These are phyloP conservation scores for Hypoxylon lienhwacheense DNA, from an alignment of 495 filamentous ascomycete genomes.

Conservation along the genomic window DNA sequence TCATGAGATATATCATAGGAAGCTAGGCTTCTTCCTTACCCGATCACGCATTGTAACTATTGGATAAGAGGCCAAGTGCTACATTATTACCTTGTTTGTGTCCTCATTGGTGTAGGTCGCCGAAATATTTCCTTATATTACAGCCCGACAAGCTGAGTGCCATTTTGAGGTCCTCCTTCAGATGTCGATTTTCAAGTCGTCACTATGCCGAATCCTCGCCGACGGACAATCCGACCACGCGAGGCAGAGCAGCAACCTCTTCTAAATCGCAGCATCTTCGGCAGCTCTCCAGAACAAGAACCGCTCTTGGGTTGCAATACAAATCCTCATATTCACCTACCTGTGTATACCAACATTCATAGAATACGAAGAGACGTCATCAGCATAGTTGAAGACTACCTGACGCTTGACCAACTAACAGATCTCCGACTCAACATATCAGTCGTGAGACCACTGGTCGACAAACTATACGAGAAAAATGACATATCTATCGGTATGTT, in stretches of 20 bases:
- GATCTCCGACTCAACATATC: constrained; percentile 71
- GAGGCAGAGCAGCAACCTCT: constrained; percentile 37
- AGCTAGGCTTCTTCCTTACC: not conserved
- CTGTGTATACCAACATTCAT: constrained; percentile 58
- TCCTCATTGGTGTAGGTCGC: constrained; percentile 1
- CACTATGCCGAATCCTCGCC: constrained; percentile 23
- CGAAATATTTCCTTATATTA: constrained; percentile 1
- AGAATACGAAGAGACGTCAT: constrained; percentile 55
- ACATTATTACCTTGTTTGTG: not conserved
- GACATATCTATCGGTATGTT: constrained; percentile 65
- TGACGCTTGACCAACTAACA: constrained; percentile 65
- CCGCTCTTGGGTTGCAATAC: constrained; percentile 32
- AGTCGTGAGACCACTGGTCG: constrained; percentile 68
- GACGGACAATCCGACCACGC: constrained; percentile 19
- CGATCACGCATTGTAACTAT: not conserved
- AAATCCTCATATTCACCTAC: constrained; percentile 47
- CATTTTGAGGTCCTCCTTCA: not conserved
- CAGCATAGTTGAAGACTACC: constrained; percentile 55
- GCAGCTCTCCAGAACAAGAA: constrained; percentile 25
- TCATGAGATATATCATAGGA: constrained; percentile 5
- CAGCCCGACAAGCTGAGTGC: constrained; percentile 4
- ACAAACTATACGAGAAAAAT: constrained; percentile 66
- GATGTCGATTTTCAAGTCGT: not conserved
- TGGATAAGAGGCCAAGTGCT: not conserved
- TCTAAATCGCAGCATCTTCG: constrained; percentile 25